A percentile compares a stretch with the other conserved stretches of the same genome.
Evolutionary conservation across 2,329 filamentous ascomycete genomes (phyloP).

Genomic region (Corinectria fuckeliana): DNA sequence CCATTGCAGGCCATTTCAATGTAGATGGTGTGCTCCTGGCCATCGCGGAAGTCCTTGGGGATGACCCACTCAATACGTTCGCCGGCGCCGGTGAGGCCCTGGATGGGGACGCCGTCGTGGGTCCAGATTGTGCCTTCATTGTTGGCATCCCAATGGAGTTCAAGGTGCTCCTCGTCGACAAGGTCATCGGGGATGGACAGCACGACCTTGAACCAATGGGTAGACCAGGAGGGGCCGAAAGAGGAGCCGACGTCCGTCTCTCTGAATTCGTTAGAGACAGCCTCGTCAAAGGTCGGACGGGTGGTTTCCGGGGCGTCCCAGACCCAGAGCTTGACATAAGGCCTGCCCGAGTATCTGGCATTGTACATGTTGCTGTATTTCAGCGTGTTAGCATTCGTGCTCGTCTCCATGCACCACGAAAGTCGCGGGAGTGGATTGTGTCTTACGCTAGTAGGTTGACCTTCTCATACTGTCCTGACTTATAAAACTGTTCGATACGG

Average conservation of each 20-base stretch:
- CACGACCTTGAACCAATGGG: conserved; percentile 92
- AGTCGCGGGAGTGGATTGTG: not conserved
- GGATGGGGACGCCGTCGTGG: conserved; percentile 85
- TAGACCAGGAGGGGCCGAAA: conserved; percentile 96
- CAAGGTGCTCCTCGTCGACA: conserved; percentile 78
- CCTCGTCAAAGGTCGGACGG: conserved; percentile 87
- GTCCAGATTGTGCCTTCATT: conserved; percentile 97
- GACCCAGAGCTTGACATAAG: conserved; percentile 83
- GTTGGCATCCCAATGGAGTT: conserved; percentile 94
- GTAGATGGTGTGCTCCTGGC: conserved; percentile 87
- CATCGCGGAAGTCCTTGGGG: conserved; percentile 80
- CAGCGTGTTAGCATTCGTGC: conserved; percentile 16
- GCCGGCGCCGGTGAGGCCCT: conserved; percentile 88
- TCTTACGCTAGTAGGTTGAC: conserved; percentile 75
- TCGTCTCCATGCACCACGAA: conserved; percentile 5
- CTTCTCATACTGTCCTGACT: conserved; percentile 76
- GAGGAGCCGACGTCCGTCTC: conserved; percentile 75
- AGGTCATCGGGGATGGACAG: conserved; percentile 79
- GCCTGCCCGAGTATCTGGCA: conserved; percentile 63
- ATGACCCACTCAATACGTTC: conserved; percentile 93
- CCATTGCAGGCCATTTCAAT: conserved; percentile 98
- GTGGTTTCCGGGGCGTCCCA: conserved; percentile 82
- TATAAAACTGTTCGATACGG: conserved; percentile 82
- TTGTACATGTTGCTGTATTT: conserved; percentile 48
- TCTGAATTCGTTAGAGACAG: conserved; percentile 75